Evolutionary conservation across 305 asterid species (phyloP).

Genomic region (Solanum hybrid): DNA sequence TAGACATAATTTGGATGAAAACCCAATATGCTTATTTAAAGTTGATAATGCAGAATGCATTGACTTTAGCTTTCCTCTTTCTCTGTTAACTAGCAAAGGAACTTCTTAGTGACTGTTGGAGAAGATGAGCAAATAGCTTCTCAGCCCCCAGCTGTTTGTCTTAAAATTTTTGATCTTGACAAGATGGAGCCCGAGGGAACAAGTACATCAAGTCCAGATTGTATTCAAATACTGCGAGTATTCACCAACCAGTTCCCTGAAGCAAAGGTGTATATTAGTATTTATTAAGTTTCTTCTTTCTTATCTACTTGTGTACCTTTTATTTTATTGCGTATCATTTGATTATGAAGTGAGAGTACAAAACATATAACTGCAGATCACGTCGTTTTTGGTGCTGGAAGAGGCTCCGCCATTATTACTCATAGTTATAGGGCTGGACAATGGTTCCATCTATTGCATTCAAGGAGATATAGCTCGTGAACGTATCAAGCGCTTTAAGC

Average conservation of each 20-base stretch:
- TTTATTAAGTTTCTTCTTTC: not conserved
- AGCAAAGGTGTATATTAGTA: conserved; percentile 52
- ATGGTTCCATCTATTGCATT: conserved; percentile 87
- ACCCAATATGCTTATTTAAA: not conserved
- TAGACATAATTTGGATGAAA: not conserved
- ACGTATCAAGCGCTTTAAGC: conserved; percentile 83
- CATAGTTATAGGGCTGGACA: conserved; percentile 86
- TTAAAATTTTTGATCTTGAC: conserved; percentile 85
- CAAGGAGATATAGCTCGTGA: conserved; percentile 99
- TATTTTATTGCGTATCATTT: not conserved
- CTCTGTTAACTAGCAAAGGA: conserved; percentile 65
- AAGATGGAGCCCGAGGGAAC: conserved; percentile 81
- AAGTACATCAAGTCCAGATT: conserved; percentile 68
- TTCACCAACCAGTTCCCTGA: conserved; percentile 84
- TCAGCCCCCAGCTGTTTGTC: conserved; percentile 56
- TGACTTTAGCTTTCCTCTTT: conserved; percentile 9
- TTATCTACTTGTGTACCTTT: not conserved
- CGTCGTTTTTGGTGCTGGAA: conserved; percentile 72
- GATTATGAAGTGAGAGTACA: not conserved
- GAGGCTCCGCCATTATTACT: conserved; percentile 91
- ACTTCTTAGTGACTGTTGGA: conserved; percentile 79
- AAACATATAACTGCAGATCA: conserved; percentile 43
- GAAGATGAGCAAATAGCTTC: conserved; percentile 82
- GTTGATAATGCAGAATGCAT: not conserved
- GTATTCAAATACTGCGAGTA: conserved; percentile 72